Percentiles rank a stretch among this genome's conserved stretches.
Evolutionary conservation across 1,139 yeast species (phyloP).

Genomic region (Geotrichum histeridarum): DNA sequence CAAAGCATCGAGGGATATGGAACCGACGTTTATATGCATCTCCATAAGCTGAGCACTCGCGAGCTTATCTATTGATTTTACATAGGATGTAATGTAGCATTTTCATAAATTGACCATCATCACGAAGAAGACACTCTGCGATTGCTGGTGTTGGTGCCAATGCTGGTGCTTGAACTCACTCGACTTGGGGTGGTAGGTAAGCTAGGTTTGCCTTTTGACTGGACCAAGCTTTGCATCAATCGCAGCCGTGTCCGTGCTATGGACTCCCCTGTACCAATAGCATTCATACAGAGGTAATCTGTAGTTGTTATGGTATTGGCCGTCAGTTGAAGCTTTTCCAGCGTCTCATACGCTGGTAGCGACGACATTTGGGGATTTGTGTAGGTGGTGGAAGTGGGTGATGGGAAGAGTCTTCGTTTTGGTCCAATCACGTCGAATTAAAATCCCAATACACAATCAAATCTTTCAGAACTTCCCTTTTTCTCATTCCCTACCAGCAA

Average conservation of each 20-base stretch:
- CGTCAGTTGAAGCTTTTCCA: conserved; percentile 8
- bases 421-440: conserved; percentile 13
- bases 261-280: conserved; percentile 5
- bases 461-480: neutral
- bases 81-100: neutral
- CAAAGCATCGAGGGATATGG: conserved; percentile 84
- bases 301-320: conserved; percentile 13
- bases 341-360: conserved; percentile 11
- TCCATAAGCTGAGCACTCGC: conserved; percentile 45
- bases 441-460: conserved; percentile 3
- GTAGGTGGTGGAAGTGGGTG: neutral
- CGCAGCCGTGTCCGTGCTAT: conserved; percentile 1
- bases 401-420: neutral
- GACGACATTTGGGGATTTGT: neutral
- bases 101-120: neutral
- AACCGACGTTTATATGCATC: conserved; percentile 72
- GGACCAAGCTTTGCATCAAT: neutral
- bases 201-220: neutral
- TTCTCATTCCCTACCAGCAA: neutral
- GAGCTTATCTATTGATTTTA: conserved; percentile 18
- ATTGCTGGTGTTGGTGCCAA: neutral
- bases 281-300: conserved; percentile 10
- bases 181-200: neutral
- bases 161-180: neutral
- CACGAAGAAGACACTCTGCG: conserved; percentile 2